Base-by-base conservation (phyloP, 495 filamentous ascomycete species). In the Lentithecium fluviatile region DNA sequence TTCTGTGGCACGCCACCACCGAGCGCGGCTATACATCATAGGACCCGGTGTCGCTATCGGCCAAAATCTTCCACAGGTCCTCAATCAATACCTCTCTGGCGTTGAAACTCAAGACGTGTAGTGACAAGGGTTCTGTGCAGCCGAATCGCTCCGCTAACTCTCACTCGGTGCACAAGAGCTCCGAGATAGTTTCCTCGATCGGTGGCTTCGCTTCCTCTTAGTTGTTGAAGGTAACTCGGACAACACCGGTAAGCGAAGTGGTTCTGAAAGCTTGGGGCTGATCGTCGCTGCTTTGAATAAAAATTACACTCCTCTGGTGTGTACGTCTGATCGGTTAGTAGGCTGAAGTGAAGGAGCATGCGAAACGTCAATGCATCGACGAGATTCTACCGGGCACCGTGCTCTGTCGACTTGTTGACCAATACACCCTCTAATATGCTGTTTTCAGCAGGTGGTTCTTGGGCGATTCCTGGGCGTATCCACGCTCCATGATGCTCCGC, bases 391-490 rank as follows among this genome's bases (percentile, higher is more conserved):
- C 60, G 66, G 10, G 71, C 70, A 19, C 71, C 53, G 43, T 75
- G 71, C 6, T 62, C 42, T 23, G 60, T 60, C 4, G 52, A 53
- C 0, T 42, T 45, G 15, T 52, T 58, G 19, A 61, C 63, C 11
- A 53, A 19, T 12, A 56, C 49, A 17, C 60, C 57, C 7, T 60
- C 54, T 12, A 61, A 47, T 56, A 66, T 7, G 63, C 58, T 29
- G 60, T 64, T 17, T 59, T 55, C 11, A 60, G 45, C 12, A 75
- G 49, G 45, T 76, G 75, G 37, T 69, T 71, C 67, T 70, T 72
- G 0, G 60, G 69, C 75, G 75, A 78, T 40, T 70, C 64, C 19
- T 69, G 68, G 51, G 66, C 66, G 52, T 77, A 76, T 2, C 74
- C 74, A 45, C 72, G 60, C 20, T 63, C 66, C 74, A 76, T 76